Conservation (phyloP, 176 grass and related monocot genomes). For the Phragmites australis region DNA sequence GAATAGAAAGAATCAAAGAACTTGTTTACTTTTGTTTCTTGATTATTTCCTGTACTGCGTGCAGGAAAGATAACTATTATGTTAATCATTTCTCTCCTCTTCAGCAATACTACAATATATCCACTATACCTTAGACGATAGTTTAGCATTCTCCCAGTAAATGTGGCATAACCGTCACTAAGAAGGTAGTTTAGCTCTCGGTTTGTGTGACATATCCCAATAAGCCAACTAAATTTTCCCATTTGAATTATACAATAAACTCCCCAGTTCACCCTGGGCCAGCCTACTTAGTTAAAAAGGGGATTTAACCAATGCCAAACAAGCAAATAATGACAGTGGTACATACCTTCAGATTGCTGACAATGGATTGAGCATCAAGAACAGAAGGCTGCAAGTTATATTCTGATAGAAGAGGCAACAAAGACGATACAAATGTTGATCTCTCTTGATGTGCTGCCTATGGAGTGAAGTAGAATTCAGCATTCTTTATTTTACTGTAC, state of each 20-base stretch:
- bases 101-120: neutral
- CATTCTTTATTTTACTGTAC: constrained; percentile 15
- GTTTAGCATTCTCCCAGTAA: constrained; percentile 2
- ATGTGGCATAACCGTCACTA: neutral
- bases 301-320: constrained; percentile 22
- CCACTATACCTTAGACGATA: neutral
- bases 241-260: neutral
- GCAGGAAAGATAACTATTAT: neutral
- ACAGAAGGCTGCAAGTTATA: constrained; percentile 78
- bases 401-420: constrained; percentile 85
- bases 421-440: constrained; percentile 86
- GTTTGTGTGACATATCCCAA: neutral
- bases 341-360: constrained; percentile 79
- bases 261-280: neutral
- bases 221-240: neutral
- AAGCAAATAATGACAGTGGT: constrained; percentile 16
- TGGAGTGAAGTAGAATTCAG: constrained; percentile 36
- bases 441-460: constrained; percentile 97
- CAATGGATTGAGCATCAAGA: constrained; percentile 90
- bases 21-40: neutral
- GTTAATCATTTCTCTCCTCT: constrained; percentile 6
- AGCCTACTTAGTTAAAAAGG: constrained; percentile 8
- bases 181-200: constrained; percentile 16
- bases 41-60: constrained; percentile 7
- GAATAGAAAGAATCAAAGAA: constrained; percentile 2